A percentile compares a stretch with the other conserved stretches of the same genome.
These are phyloP conservation scores for Chaetomium tenue DNA, from an alignment of 495 filamentous ascomycete species.

Conservation along the genomic window DNA sequence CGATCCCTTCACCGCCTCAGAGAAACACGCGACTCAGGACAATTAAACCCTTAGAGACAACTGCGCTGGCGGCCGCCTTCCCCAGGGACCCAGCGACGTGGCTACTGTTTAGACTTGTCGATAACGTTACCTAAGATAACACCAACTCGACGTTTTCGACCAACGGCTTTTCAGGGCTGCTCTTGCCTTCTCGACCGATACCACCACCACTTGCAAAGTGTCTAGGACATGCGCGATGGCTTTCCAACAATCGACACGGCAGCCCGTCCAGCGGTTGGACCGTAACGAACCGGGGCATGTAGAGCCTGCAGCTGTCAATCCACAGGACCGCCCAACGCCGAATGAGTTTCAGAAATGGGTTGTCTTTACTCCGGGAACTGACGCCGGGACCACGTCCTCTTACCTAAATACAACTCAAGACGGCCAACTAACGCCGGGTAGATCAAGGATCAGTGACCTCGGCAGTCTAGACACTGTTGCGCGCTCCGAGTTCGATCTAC, in stretches of 20 bases:
- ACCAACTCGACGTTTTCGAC: neutral
- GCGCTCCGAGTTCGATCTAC: slow-evolving; percentile 46
- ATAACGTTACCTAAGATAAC: neutral
- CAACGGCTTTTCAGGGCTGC: neutral
- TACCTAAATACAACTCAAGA: slow-evolving; percentile 70
- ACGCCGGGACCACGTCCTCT: slow-evolving; percentile 61
- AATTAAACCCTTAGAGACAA: neutral
- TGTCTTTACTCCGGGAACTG: slow-evolving; percentile 77
- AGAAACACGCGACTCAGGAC: neutral
- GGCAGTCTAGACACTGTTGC: slow-evolving; percentile 73
- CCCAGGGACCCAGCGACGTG: neutral
- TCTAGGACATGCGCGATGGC: slow-evolving; percentile 60
- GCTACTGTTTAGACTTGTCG: neutral
- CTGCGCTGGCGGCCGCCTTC: neutral
- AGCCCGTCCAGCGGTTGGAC: slow-evolving; percentile 54
- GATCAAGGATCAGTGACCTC: slow-evolving; percentile 78
- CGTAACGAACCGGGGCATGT: slow-evolving; percentile 44
- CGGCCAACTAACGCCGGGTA: slow-evolving; percentile 67
- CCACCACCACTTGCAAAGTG: neutral
- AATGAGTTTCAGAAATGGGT: slow-evolving; percentile 92
- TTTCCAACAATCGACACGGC: slow-evolving; percentile 73
- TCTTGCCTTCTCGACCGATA: neutral
- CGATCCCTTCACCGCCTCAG: slow-evolving; percentile 12
- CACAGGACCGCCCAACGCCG: slow-evolving; percentile 38
- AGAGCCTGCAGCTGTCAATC: slow-evolving; percentile 44